These are phyloP conservation scores for Cyclotella kingstonii DNA, from an alignment of 108 stramenopile species.

Conservation along the genomic window DNA sequence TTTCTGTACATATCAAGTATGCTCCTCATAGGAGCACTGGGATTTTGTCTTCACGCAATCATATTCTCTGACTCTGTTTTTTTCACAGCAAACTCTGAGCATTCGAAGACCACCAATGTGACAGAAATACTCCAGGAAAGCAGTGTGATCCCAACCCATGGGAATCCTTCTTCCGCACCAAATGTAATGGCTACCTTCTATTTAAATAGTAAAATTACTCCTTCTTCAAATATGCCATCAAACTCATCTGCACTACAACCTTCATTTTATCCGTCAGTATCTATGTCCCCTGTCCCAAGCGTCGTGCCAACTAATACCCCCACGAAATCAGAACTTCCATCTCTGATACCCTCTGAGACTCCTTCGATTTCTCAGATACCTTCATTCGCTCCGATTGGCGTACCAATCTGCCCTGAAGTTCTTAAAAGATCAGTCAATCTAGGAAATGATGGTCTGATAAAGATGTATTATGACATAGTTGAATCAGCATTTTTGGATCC, in stretches of 20 bases:
- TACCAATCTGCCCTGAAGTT: conserved; percentile 23
- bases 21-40: not conserved
- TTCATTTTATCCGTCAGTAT: not conserved
- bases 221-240: not conserved
- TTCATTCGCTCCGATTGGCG: conserved; percentile 14
- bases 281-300: conserved; percentile 5
- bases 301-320: conserved; percentile 1
- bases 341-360: conserved; percentile 9
- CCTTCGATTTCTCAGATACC: conserved; percentile 11
- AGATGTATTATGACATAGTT: conserved; percentile 25
- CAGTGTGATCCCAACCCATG: not conserved
- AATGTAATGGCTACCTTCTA: not conserved
- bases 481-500: not conserved
- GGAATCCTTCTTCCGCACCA: not conserved
- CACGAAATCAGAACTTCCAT: conserved; percentile 6
- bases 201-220: not conserved
- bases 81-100: not conserved
- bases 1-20: conserved; percentile 5
- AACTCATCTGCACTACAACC: not conserved
- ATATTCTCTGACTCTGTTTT: not conserved
- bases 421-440: conserved; percentile 16
- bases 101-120: not conserved
- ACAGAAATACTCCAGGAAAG: not conserved
- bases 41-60: conserved; percentile 13
- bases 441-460: conserved; percentile 12